A percentile compares a stretch with the other conserved stretches of the same genome.
These are phyloP conservation scores for Colletotrichum australisinense DNA, from an alignment of 2,329 filamentous ascomycete genomes.

Conservation along the genomic window DNA sequence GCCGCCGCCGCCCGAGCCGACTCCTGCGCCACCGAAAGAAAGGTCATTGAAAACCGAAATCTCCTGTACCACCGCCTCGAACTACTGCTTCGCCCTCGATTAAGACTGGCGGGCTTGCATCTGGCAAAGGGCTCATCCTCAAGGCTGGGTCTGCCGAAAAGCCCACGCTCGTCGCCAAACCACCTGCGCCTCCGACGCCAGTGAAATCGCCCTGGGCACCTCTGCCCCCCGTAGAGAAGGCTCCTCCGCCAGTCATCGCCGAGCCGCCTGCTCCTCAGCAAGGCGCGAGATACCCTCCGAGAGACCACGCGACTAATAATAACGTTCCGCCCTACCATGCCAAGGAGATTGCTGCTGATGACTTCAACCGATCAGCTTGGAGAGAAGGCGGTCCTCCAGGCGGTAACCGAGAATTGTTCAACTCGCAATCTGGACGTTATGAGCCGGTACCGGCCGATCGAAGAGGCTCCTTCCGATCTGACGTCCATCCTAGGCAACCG, in stretches of 20 bases:
- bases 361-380: slow-evolving; percentile 88
- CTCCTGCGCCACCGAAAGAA: slow-evolving; percentile 44
- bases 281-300: slow-evolving; percentile 39
- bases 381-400: slow-evolving; percentile 74
- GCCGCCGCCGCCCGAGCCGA: slow-evolving; percentile 42
- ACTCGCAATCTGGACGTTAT: slow-evolving; percentile 94
- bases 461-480: slow-evolving; percentile 75
- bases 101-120: slow-evolving; percentile 59
- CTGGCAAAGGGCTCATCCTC: slow-evolving; percentile 71
- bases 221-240: slow-evolving; percentile 85
- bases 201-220: slow-evolving; percentile 93
- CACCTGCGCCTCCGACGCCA: slow-evolving; percentile 73
- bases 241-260: slow-evolving; percentile 75
- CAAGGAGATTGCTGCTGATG: slow-evolving; percentile 92
- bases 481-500: slow-evolving; percentile 76
- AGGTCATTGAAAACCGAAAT: slow-evolving; percentile 54
- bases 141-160: slow-evolving; percentile 76
- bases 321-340: slow-evolving; percentile 61
- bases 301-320: slow-evolving; percentile 58
- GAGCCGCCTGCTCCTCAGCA: slow-evolving; percentile 58
- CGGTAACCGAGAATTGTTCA: slow-evolving; percentile 83
- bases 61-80: slow-evolving; percentile 49
- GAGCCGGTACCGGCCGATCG: slow-evolving; percentile 84
- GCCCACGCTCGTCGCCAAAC: slow-evolving; percentile 79
- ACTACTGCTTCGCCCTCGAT: slow-evolving; percentile 52